A percentile compares a stretch with the other conserved stretches of the same genome.
Evolutionary conservation across 345 rosid genomes (phyloP).

Genomic region (Brassica rapa): DNA sequence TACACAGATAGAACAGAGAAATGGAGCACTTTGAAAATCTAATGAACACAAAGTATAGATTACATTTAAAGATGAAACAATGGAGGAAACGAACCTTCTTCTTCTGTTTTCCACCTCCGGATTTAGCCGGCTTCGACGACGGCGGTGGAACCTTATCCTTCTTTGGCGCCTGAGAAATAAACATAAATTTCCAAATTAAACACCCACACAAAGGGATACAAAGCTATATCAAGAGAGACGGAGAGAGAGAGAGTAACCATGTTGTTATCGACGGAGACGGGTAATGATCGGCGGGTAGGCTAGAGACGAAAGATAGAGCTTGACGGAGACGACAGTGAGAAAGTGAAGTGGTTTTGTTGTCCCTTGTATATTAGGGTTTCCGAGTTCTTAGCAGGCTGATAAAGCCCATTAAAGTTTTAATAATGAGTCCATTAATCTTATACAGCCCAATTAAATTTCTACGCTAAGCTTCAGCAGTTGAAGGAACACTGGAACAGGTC

Average conservation of each 20-base stretch:
- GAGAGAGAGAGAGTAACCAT: conserved; percentile 26
- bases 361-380: conserved; percentile 35
- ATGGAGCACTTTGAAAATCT: background rate
- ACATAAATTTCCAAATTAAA: background rate
- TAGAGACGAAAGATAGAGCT: background rate
- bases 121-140: conserved; percentile 57
- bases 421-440: background rate
- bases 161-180: conserved; percentile 49
- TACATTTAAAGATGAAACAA: background rate
- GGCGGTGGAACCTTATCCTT: conserved; percentile 59
- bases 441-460: background rate
- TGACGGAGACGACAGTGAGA: conserved; percentile 13
- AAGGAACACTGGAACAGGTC: background rate
- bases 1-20: background rate
- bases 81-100: conserved; percentile 45
- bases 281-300: background rate
- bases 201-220: background rate
- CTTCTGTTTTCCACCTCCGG: conserved; percentile 64
- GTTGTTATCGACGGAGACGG: conserved; percentile 18
- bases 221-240: background rate
- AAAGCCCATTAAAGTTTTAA: conserved; percentile 7
- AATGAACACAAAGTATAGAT: background rate
- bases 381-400: conserved; percentile 11
- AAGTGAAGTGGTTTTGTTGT: background rate
- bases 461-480: background rate